A percentile compares a stretch with the other conserved stretches of the same genome.
phyloP scores from a whole-genome alignment of 306 rosid species.

The Rosa rugosa region DNA sequence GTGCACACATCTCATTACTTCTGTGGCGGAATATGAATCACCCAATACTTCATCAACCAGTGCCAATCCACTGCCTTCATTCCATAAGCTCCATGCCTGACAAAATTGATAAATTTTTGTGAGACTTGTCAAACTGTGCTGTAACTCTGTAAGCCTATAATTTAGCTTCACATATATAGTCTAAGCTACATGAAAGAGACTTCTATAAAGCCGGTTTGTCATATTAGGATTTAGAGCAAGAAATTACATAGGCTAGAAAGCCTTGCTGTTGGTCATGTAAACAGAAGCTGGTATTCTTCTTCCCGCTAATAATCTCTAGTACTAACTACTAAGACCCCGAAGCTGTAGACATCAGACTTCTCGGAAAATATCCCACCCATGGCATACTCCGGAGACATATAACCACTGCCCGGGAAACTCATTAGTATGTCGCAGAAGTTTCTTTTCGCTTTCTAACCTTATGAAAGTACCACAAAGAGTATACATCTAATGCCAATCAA shows the following conservation, averaged over 20 bases:
- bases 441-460: neutral
- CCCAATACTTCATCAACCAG: slow-evolving; percentile 22
- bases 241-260: slow-evolving; percentile 35
- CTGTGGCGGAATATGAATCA: neutral
- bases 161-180: neutral
- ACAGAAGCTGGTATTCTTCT: slow-evolving; percentile 23
- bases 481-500: too few species aligned
- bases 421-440: neutral
- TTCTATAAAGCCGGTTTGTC: too few species aligned
- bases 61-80: slow-evolving; percentile 16
- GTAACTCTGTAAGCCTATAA: neutral
- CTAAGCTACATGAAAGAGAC: too few species aligned
- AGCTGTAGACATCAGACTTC: slow-evolving; percentile 34
- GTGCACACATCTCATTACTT: neutral
- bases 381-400: slow-evolving; percentile 34
- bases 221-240: neutral
- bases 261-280: slow-evolving; percentile 1
- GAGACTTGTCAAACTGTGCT: neutral
- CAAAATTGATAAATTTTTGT: neutral
- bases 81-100: slow-evolving; percentile 34
- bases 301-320: too few species aligned
- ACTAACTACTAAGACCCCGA: too few species aligned
- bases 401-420: slow-evolving; percentile 18
- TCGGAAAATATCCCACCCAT: slow-evolving; percentile 20
- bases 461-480: neutral